Base-by-base conservation (phyloP, 441 rosid genomes). In the Eutrema salsugineum region DNA sequence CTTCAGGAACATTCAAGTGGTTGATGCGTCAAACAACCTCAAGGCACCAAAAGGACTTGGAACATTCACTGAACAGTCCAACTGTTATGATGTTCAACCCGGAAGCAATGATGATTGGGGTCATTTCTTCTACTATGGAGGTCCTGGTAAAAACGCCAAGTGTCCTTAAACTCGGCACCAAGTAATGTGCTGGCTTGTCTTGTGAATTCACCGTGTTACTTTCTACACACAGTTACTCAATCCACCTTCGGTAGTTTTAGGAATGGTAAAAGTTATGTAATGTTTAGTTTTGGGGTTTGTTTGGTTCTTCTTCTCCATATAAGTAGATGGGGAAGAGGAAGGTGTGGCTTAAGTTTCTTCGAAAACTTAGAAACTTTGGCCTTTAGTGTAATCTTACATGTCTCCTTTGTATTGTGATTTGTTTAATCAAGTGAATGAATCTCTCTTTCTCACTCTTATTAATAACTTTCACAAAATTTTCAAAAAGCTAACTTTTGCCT, bases 61-160 rank as follows among this genome's bases (percentile, higher is more conserved):
- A 28, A 94, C 98, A 49, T 94, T 85, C 80, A 94, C 96, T 1
- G 99, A 94, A 70, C 86, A 86, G 68, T 94, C 99, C 6, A 87
- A 86, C 79, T 94, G 99, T 89, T 94, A 94, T 58, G 90, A 94
- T 81, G 97, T 94, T 62, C 93, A 90, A 76, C 87, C 85, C 0
- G 98, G 98, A 51, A 87, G 62, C 67, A 94, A 89, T 64, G 93
- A 85, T 19, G 98, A 92, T 75, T 92, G 99, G 97, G 99, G 99
- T 48, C 99, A 92, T 83, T 92, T 81, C 92, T 92, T 94, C 69
- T 94, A 94, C 76, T 94, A 89, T 72, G 99, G 99, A 44, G 99
- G 98, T 48, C 99, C 99, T 46, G 99, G 99, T 71, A 94, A 73
- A 81, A 94, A 91, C 77, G 78, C 88, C 20, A 91, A 91, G 30